Evolutionary conservation across 1,139 yeast species (phyloP).

Genomic region (Geotrichum candidum): DNA sequence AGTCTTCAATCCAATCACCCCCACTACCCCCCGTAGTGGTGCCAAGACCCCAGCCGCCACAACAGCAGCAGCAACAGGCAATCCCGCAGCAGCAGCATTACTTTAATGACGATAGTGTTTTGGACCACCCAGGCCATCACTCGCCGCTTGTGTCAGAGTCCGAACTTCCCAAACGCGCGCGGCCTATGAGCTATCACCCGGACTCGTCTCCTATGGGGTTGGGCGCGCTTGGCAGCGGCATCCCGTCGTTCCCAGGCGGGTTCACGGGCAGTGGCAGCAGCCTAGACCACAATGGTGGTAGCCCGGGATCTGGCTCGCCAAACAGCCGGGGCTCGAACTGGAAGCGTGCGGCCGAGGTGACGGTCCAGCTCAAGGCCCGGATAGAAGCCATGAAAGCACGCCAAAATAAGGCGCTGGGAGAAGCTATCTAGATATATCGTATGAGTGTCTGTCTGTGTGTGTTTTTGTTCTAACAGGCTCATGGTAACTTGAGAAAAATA

Average conservation of each 20-base stretch:
- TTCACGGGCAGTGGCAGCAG: not conserved
- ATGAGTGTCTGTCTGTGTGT: too few relatives aligned
- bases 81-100: not conserved
- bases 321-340: conserved; percentile 42
- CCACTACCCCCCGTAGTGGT: not conserved
- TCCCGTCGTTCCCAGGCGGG: not conserved
- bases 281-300: not conserved
- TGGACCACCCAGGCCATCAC: not conserved
- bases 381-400: conserved; percentile 81
- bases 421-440: not conserved
- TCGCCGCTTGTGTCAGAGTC: not conserved
- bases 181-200: not conserved
- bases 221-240: not conserved
- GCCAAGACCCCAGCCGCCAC: not conserved
- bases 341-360: conserved; percentile 86
- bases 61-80: not conserved
- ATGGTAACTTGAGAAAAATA: too few relatives aligned
- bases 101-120: not conserved
- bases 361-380: conserved; percentile 75
- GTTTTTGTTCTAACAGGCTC: too few relatives aligned
- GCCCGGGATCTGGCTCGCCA: not conserved
- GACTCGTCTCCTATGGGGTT: not conserved
- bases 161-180: not conserved
- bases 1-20: not conserved
- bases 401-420: not conserved